phyloP scores from a whole-genome alignment of 768 basidiomycete species.

The Collybia sordida region DNA sequence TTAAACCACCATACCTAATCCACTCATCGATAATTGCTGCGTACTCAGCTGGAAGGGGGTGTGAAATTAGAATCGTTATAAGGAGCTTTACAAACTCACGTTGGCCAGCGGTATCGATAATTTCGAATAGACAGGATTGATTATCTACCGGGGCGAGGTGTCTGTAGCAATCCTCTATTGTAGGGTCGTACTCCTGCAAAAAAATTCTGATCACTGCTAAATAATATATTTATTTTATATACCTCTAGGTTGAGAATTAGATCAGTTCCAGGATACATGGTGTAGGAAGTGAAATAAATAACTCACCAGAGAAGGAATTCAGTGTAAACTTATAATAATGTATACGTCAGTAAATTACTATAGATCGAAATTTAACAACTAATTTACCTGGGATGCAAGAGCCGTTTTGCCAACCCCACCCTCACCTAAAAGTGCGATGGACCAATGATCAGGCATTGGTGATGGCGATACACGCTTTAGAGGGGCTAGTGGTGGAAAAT shows the following conservation, averaged over 20 bases:
- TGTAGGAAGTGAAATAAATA: neutral
- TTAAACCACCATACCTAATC: constrained; percentile 1
- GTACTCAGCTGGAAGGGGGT: neutral
- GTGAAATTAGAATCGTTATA: neutral
- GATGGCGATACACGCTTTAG: neutral
- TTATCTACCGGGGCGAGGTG: neutral
- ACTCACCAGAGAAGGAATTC: neutral
- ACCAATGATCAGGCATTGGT: neutral
- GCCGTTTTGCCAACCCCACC: constrained; percentile 20
- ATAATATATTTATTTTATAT: neutral
- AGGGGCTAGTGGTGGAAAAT: neutral
- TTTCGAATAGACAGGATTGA: neutral
- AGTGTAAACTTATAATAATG: neutral
- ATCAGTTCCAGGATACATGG: neutral
- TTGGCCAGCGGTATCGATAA: constrained; percentile 5
- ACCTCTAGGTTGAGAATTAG: neutral
- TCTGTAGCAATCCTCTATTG: neutral
- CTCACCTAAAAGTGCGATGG: constrained; percentile 7
- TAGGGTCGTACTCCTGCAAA: neutral
- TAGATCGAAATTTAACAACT: too few species aligned
- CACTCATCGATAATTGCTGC: neutral
- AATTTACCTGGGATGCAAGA: constrained; percentile 5
- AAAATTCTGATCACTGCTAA: neutral
- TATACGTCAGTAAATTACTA: too few species aligned
- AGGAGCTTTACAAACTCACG: neutral